Evolutionary conservation across 2,329 filamentous ascomycete species (phyloP).

Genomic region (Colletotrichum agaves): DNA sequence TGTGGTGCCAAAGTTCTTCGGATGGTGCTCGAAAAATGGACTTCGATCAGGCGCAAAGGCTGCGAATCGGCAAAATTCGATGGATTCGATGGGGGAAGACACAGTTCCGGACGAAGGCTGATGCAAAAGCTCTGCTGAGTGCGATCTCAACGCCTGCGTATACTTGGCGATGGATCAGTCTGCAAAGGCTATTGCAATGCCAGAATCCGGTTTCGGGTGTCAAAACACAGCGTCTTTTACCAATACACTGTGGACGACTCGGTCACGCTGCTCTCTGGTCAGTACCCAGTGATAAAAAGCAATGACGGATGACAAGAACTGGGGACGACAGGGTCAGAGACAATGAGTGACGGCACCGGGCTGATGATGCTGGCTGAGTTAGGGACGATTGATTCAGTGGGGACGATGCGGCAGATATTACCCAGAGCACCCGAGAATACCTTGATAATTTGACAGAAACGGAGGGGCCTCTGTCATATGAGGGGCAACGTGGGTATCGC

Average conservation of each 20-base stretch:
- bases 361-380: constrained; percentile 21
- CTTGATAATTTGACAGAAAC: constrained; percentile 21
- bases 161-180: constrained; percentile 30
- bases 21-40: too few species aligned
- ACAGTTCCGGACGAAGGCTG: too few species aligned
- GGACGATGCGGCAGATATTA: constrained; percentile 10
- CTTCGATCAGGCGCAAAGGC: not conserved
- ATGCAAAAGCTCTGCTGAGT: too few species aligned
- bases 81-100: not conserved
- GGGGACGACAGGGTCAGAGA: not conserved
- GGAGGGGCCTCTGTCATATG: constrained; percentile 20
- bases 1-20: not conserved
- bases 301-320: not conserved
- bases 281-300: constrained; percentile 2
- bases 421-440: constrained; percentile 9
- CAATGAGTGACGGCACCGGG: constrained; percentile 4
- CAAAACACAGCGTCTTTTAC: too few species aligned
- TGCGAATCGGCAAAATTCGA: too few species aligned
- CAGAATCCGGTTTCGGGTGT: not conserved
- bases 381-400: constrained; percentile 3
- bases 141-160: constrained; percentile 26
- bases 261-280: not conserved
- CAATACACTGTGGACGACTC: too few species aligned
- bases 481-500: constrained; percentile 22
- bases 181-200: not conserved